Percentiles rank a stretch among this genome's conserved stretches.
Conservation (phyloP, 257 asterid species). For the Datura wrightii region DNA sequence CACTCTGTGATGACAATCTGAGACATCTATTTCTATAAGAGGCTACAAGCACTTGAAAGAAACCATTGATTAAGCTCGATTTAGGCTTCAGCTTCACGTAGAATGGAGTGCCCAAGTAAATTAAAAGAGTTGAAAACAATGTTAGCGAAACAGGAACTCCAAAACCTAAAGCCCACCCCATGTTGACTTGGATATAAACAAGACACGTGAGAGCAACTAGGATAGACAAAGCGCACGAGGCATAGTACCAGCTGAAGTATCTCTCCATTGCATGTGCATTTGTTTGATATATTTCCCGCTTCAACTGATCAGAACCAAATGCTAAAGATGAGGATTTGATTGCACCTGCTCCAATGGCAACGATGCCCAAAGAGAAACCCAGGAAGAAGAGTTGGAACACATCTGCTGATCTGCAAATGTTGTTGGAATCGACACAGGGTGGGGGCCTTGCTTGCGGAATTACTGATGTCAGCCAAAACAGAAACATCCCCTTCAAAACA, state of each 20-base stretch:
- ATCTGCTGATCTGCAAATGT: conserved; percentile 49
- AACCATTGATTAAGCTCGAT: conserved; percentile 51
- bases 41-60: conserved; percentile 61
- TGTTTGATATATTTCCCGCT: conserved; percentile 33
- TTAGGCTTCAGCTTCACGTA: conserved; percentile 56
- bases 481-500: conserved; percentile 57
- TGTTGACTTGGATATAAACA: conserved; percentile 73
- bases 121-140: conserved; percentile 45
- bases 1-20: conserved; percentile 31
- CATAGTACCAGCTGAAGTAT: conserved; percentile 76
- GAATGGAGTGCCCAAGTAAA: conserved; percentile 59
- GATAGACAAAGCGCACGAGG: conserved; percentile 45
- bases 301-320: conserved; percentile 75
- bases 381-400: conserved; percentile 51
- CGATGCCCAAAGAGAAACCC: conserved; percentile 54
- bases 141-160: conserved; percentile 60
- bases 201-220: conserved; percentile 58
- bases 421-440: conserved; percentile 48
- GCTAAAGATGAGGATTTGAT: conserved; percentile 63
- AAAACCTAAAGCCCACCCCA: conserved; percentile 80
- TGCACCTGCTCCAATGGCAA: conserved; percentile 78
- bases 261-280: conserved; percentile 40
- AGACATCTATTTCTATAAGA: conserved; percentile 57
- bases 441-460: conserved; percentile 68
- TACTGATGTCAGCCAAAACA: conserved; percentile 66